A percentile compares a stretch with the other conserved stretches of the same genome.
Evolutionary conservation across 2,329 filamentous ascomycete species (phyloP).

Genomic region (Penicillium occitanis): DNA sequence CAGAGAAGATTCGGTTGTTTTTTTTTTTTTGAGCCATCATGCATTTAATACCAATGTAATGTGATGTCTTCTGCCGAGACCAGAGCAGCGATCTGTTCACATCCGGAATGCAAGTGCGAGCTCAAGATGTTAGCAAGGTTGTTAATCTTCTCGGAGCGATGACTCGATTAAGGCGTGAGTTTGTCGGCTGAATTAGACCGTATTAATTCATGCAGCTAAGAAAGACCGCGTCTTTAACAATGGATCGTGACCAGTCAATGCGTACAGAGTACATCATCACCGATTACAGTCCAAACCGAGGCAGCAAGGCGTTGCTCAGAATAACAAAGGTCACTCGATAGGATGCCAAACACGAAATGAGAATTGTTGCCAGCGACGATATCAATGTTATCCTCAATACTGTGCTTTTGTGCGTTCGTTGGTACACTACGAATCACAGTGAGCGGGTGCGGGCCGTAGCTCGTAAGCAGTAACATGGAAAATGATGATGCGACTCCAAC

Average conservation of each 20-base stretch:
- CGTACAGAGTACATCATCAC: conserved; percentile 9
- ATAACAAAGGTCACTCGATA: neutral
- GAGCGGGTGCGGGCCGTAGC: conserved; percentile 9
- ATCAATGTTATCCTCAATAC: neutral
- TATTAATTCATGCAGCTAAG: conserved; percentile 12
- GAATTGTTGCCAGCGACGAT: neutral
- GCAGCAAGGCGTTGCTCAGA: neutral
- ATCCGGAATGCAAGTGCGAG: neutral
- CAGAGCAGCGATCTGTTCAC: neutral
- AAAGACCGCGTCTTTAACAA: conserved; percentile 6
- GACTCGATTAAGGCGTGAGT: conserved; percentile 1
- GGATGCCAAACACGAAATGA: neutral
- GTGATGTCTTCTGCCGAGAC: neutral
- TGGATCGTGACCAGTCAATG: conserved; percentile 5
- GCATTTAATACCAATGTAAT: neutral
- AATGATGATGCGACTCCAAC: conserved; percentile 7
- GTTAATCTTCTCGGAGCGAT: neutral
- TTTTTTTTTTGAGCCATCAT: neutral
- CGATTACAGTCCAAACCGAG: neutral
- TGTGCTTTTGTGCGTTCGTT: neutral
- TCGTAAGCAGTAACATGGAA: neutral
- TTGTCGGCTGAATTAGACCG: conserved; percentile 13
- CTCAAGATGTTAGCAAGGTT: neutral
- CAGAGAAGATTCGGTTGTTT: neutral
- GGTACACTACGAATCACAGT: neutral